Evolutionary conservation across 2,329 filamentous ascomycete species (phyloP), one percentile per base, ranked within the genome.

Genomic region (Apiospora sp.): DNA sequence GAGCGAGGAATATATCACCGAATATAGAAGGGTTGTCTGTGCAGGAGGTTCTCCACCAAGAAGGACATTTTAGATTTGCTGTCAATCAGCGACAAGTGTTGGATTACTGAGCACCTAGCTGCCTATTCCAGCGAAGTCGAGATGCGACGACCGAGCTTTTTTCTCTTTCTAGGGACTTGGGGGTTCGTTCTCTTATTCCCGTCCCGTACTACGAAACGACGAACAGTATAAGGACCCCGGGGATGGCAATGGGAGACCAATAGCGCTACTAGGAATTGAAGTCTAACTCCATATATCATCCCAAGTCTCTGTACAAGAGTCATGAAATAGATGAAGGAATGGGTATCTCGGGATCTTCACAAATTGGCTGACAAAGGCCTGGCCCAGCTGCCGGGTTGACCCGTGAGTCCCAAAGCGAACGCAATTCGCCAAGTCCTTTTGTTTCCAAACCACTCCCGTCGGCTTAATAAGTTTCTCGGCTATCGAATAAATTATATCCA

Each of bases 1-100:
- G 71, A 75, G 72, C 61, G 14, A 41, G 19, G 58, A 37, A 12
- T 14, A n/a, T 10, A 41, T 64, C 34, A 24, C 34, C 22, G 58
- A 24, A 64, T 64, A 64, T 64, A 41, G 58, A 34, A 64, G 19
- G 10, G 34, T 13, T 64, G 22, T 64, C 34, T 37, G 58, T 24
- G 58, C 30, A 22, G 58, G 58, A 64, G 24, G 10, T 64, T 37
- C 14, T 30, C 22, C 19, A 64, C n/a, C 10, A 41, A 41, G 27
- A 58, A 12, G 30, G 34, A n/a, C 34, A 24, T 6, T 41, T 64
- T 24, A n/a, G 58, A 41, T 13, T 64, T 41, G 58, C 30, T 41
- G 34, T 41, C 34, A 64, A 64, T 64, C 34, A 64, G 58, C 58
- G 30, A 64, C 34, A 12, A 13, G 19, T 41, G 22, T 64, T 41